Conservation (phyloP, 306 rosid genomes). For the Abrus precatorius region DNA sequence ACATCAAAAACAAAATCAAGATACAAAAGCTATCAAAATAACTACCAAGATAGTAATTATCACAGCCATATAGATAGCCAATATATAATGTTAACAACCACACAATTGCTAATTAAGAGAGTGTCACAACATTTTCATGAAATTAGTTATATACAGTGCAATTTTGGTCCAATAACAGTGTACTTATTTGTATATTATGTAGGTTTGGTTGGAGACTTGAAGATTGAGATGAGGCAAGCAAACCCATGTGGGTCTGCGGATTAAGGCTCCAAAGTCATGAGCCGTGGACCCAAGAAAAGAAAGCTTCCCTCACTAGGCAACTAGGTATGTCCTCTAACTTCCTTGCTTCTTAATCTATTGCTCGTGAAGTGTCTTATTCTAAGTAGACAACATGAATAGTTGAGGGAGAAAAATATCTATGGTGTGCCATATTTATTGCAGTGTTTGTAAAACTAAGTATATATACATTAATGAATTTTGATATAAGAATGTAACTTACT, state of each 20-base stretch:
- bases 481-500: neutral
- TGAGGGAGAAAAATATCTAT: neutral
- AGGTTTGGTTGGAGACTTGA: neutral
- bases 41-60: neutral
- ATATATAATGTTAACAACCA: neutral
- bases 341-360: neutral
- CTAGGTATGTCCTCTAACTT: neutral
- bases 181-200: constrained; percentile 3
- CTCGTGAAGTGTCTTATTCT: neutral
- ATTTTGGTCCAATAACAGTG: constrained; percentile 15
- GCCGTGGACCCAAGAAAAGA: constrained; percentile 8
- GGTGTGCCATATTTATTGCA: neutral
- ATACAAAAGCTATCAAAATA: neutral
- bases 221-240: constrained; percentile 41
- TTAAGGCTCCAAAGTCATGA: neutral
- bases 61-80: neutral
- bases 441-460: neutral
- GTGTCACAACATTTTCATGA: neutral
- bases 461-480: neutral
- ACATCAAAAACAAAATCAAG: neutral
- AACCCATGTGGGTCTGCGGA: constrained; percentile 42
- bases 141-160: neutral
- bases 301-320: neutral
- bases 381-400: neutral
- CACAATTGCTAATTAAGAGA: neutral